A percentile compares a stretch with the other conserved stretches of the same genome.
Conservation (phyloP, 352 stramenopile species). For the Pythium folliculosum region DNA sequence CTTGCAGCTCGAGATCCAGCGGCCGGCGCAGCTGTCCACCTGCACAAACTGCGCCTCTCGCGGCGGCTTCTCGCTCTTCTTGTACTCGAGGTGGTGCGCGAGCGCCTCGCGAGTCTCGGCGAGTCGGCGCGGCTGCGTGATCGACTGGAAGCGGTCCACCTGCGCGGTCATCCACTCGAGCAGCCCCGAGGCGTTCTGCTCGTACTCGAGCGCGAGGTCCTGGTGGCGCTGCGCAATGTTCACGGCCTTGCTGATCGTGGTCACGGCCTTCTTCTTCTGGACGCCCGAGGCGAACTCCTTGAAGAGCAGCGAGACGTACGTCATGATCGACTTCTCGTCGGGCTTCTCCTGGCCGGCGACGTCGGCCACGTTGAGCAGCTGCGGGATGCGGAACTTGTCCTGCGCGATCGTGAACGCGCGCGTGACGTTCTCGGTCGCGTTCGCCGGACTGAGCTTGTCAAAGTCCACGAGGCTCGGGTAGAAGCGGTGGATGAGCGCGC, state of each 20-base stretch:
- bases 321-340: slow-evolving; percentile 92
- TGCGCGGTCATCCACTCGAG: slow-evolving; percentile 75
- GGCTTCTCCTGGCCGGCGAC: slow-evolving; percentile 84
- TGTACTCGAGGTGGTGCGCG: slow-evolving; percentile 75
- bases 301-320: slow-evolving; percentile 91
- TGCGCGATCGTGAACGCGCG: slow-evolving; percentile 85
- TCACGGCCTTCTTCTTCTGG: slow-evolving; percentile 90
- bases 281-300: slow-evolving; percentile 90
- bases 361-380: slow-evolving; percentile 86
- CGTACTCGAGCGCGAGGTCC: slow-evolving; percentile 78
- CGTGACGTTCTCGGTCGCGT: slow-evolving; percentile 74
- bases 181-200: slow-evolving; percentile 61
- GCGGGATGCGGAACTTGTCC: slow-evolving; percentile 86
- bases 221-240: slow-evolving; percentile 90
- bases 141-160: slow-evolving; percentile 73
- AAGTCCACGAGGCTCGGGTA: slow-evolving; percentile 88
- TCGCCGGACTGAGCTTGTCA: slow-evolving; percentile 60
- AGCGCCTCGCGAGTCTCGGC: slow-evolving; percentile 69
- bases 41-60: slow-evolving; percentile 82
- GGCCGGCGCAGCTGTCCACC: slow-evolving; percentile 75
- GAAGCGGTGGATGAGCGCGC: slow-evolving; percentile 89
- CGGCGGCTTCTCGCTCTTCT: slow-evolving; percentile 85
- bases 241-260: slow-evolving; percentile 89
- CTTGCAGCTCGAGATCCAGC: slow-evolving; percentile 87
- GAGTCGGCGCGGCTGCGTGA: slow-evolving; percentile 68